Evolutionary conservation across 257 asterid species (phyloP), one percentile per base, ranked within the genome.

Genomic region (Ilex aquifolium): DNA sequence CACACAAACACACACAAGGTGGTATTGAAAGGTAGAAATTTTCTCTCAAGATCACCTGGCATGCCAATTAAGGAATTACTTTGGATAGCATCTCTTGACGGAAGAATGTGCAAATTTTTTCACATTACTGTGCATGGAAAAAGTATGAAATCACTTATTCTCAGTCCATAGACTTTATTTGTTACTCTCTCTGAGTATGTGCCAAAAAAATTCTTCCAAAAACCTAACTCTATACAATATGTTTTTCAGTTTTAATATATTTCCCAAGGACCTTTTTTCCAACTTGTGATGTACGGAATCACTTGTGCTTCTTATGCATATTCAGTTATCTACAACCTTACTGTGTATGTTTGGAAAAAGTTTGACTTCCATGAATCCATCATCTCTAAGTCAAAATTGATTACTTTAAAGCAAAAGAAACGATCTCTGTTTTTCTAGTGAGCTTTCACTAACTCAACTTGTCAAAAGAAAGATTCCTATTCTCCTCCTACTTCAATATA

Each of bases 341-440:
- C 44, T 31, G 21, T 64, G 39, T 48, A 13, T 7, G 17, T 49
- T 49, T 49, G 14, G 17, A 49, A 49, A 11, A 36, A 60, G 60
- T 51, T 60, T 36, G 27, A 59, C 11, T 67, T 55, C 56, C 13
- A 21, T 21, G 27, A 21, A 21, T 21, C 27, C 27, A 40, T 31
- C 8, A 53, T 27, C 61, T 60, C 16, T 14, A 67, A 60, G 66
- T 60, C 72, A 67, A 67, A 60, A 60, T 58, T 17, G 42, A 58
- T 48, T 31, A 57, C 7, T 66, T 49, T 32, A 32, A 49, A 59
- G 54, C 39, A 49, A 57, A 58, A 44, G 30, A 51, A 31, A 52
- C 31, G 44, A 52, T 56, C 27, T 21, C 27, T 21, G 0, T 13
- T 54, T 48, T 57, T 36, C 17, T 66, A 44, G 53, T 71, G 66